These are phyloP conservation scores for Solanum pimpinellifolium DNA, from an alignment of 257 asterid genomes.

Conservation along the genomic window DNA sequence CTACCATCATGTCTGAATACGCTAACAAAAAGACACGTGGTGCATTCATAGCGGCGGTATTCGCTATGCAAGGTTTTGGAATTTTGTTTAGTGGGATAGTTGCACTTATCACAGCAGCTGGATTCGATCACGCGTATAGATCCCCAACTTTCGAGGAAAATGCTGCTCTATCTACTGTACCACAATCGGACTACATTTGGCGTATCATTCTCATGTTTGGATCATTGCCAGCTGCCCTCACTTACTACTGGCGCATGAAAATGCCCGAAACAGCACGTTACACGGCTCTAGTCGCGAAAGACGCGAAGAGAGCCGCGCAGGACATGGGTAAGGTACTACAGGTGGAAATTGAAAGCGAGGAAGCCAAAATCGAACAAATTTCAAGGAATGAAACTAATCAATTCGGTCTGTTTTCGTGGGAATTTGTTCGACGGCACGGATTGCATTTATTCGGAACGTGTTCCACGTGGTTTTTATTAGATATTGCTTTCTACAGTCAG, in stretches of 20 bases:
- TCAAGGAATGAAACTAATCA: neutral
- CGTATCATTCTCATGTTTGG: conserved; percentile 15
- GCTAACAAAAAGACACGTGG: conserved; percentile 5
- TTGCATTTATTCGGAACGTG: conserved; percentile 24
- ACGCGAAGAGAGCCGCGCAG: neutral
- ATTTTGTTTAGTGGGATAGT: neutral
- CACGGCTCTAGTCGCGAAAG: neutral
- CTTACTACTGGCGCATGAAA: conserved; percentile 10
- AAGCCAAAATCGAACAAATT: neutral
- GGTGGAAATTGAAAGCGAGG: neutral
- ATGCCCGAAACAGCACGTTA: conserved; percentile 8
- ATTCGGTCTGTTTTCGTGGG: conserved; percentile 1
- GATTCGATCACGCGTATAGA: neutral
- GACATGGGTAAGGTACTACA: conserved; percentile 2
- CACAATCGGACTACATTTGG: conserved; percentile 14
- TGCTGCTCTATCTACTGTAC: neutral
- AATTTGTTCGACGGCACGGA: conserved; percentile 27
- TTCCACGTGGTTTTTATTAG: conserved; percentile 32
- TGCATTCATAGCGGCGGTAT: neutral
- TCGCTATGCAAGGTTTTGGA: conserved; percentile 4
- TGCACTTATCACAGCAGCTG: neutral
- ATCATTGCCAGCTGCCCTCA: conserved; percentile 6
- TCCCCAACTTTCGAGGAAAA: neutral
- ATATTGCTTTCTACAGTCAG: conserved; percentile 28
- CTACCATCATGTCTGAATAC: conserved; percentile 4